Evolutionary conservation across 371 early-diverging fungal species (phyloP), one percentile per base, ranked within the genome.

Genomic region (Rhizopus delemar): DNA sequence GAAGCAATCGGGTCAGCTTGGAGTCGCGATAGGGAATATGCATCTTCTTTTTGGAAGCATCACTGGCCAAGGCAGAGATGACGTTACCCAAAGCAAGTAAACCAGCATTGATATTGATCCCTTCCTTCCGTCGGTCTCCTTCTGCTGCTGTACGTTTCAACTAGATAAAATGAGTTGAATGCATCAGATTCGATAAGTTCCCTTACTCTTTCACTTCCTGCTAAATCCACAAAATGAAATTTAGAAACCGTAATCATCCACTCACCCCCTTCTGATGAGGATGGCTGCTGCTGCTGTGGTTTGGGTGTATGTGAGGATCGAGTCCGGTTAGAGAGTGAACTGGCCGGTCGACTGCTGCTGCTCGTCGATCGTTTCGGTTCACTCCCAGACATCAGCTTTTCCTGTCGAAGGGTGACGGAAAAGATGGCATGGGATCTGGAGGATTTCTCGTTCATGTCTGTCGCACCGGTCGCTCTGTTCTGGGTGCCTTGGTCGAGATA

Each of bases 191-290:
- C 15, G 9, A 16, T 36, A 5, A 34, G 8, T 50, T 16, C 13
- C 39, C 66, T 57, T 80, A 85, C 83, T 53, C 99, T 86, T 75
- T 99, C 99, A 41, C 94, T 94, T 28, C 99, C 99, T 34, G 99
- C 99, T 66, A 99, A 78, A 84, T 99, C 99, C 41, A 99, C 99
- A 86, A 99, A 99, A 70, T 97, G 93, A 65, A 97, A 94, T 75
- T 98, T 99, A 38, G 93, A 91, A 8, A 82, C 81, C 28, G 91
- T 73, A n/a, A 77, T 68, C 9, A 86, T 57, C 74, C 83, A 80
- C 41, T 85, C 81, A 4, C 79, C 74, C 4, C 75, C 81, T 7
- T 73, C 78, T 8, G 57, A 22, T 1, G 22, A 22, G 0, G 22
- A 22, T 2, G 0, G 22, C 22, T 22, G 22, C 22, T 22, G 22